These are phyloP conservation scores for Coemansia aciculifera DNA, from an alignment of 192 early-diverging fungal species.

Conservation along the genomic window DNA sequence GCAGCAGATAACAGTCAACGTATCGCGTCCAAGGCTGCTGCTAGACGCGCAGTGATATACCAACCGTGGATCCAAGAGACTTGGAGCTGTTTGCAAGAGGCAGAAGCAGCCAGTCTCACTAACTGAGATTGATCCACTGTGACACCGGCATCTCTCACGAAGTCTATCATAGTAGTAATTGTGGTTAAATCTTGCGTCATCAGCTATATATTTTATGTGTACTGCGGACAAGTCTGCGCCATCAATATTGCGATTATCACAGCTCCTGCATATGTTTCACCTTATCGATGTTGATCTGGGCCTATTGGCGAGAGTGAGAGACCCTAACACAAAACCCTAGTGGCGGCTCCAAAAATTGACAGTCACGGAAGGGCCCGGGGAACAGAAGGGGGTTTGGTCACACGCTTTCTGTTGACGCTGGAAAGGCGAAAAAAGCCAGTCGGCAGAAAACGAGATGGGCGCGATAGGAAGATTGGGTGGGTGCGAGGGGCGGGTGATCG, in stretches of 20 bases:
- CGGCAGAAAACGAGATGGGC: not conserved
- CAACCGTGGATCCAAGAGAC: conserved; percentile 39
- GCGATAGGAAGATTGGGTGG: conserved; percentile 1
- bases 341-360: not conserved
- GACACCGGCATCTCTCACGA: not conserved
- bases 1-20: not conserved
- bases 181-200: not conserved
- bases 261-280: not conserved
- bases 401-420: not conserved
- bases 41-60: conserved; percentile 33
- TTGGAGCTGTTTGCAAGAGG: conserved; percentile 16
- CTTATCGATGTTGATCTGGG: not conserved
- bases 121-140: not conserved
- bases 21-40: conserved; percentile 17
- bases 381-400: conserved; percentile 3
- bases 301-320: not conserved
- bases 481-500: conserved; percentile 4
- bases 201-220: not conserved
- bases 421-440: not conserved
- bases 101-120: not conserved
- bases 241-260: not conserved
- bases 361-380: conserved; percentile 5
- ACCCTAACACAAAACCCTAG: not conserved
- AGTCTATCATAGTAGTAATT: not conserved
- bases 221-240: not conserved